phyloP scores from a whole-genome alignment of 352 stramenopile genomes.

The Thraustochytrium striatum region DNA sequence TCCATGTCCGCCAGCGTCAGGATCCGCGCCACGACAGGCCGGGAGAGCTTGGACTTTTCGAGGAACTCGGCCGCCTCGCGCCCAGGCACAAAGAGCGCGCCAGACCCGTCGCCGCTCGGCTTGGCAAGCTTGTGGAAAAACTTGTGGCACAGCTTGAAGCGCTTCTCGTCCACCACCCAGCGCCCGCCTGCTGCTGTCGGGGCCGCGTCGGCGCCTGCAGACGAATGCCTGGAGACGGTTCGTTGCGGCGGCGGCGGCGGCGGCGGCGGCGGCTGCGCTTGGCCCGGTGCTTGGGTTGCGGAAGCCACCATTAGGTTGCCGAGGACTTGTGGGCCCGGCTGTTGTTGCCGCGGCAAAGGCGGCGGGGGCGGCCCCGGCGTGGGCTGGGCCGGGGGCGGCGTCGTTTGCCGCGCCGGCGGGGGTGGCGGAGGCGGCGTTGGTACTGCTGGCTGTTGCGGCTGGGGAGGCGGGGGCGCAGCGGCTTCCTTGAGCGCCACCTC shows the following conservation, averaged over 20 bases:
- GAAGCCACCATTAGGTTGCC: not conserved
- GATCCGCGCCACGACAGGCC: not conserved
- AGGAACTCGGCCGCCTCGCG: conserved; percentile 24
- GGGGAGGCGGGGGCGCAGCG: not conserved
- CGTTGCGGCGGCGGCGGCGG: not conserved
- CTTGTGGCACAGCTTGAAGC: conserved; percentile 21
- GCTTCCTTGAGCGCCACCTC: not conserved
- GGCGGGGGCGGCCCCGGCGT: too few species aligned
- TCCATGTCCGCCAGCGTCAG: conserved; percentile 35
- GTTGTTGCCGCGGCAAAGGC: not conserved
- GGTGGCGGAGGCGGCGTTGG: too few species aligned
- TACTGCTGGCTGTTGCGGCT: not conserved
- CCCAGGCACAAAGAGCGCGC: conserved; percentile 6
- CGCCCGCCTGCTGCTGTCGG: not conserved
- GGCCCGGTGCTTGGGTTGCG: not conserved
- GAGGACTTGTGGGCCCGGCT: not conserved
- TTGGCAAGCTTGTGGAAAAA: conserved; percentile 2
- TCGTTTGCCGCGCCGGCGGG: too few species aligned
- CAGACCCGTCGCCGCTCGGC: not conserved
- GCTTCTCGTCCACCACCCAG: conserved; percentile 7
- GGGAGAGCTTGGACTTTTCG: not conserved
- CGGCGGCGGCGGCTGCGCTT: not conserved
- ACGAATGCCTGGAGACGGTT: not conserved
- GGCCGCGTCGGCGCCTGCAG: not conserved
- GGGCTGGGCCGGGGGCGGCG: too few species aligned